Evolutionary conservation across 1,284 basidiomycete species (phyloP), one percentile per base, ranked within the genome.

Genomic region (Kwoniella shivajii): DNA sequence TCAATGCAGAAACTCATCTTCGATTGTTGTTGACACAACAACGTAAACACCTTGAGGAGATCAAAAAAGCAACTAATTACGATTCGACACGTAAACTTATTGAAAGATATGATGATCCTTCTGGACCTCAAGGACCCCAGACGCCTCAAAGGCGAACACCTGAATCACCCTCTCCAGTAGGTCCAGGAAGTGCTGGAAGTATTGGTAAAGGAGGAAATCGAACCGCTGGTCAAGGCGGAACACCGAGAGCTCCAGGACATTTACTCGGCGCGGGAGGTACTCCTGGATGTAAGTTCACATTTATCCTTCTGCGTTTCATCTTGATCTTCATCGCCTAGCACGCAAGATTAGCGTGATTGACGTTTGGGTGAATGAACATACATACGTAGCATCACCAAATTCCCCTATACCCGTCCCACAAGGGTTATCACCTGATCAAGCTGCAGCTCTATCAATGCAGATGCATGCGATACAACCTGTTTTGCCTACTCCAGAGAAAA

Each of bases 41-140:
- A 66, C 86, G 89, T 34, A 84, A 84, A 37, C 94, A 92, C 73
- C 84, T 99, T 29, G 94, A 96, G 65, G 94, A 97, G 71, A 90
- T 99, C 67, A 99, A 99, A 82, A 90, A 92, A 79, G 92, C 91
- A 68, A 97, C 93, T 0, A 94, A 95, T 68, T 99, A 90, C 77
- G 92, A 99, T 74, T 86, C 86, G 26, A 95, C 93, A 16, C 86
- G 90, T 50, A 89, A 88, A 67, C 83, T 99, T 45, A 82, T 99
- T 14, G 92, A 97, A 73, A 86, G 87, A 57, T 98, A 98, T 71
- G 95, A 96, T 62, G 88, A 89, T 73, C 63, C 76, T 46, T 55
- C 53, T 13, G 42, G 20, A 13, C 26, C 26, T 7, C 31, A 14
- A 9, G 29, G 34, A 31, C 57, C 33, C 11, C 47, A 42, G 42